These are phyloP conservation scores for Epichloe sibirici DNA, from an alignment of 2,329 filamentous ascomycete genomes.

Conservation along the genomic window DNA sequence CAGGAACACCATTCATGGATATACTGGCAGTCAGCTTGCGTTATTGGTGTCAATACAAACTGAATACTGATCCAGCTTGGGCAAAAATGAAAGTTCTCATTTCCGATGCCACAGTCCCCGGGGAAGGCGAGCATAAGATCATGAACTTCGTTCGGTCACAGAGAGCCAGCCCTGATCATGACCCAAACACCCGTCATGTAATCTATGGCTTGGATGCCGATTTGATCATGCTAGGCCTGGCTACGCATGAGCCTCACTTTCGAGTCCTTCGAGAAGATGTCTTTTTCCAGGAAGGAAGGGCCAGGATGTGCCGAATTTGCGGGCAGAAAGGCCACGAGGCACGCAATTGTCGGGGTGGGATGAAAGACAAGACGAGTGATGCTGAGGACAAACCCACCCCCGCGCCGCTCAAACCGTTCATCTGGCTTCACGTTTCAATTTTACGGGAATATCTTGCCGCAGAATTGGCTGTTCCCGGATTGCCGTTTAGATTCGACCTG, in stretches of 20 bases:
- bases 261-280: slow-evolving; percentile 94
- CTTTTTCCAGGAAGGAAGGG: slow-evolving; percentile 78
- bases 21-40: slow-evolving; percentile 79
- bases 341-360: slow-evolving; percentile 68
- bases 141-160: slow-evolving; percentile 97
- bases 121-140: slow-evolving; percentile 98
- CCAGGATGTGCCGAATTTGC: slow-evolving; percentile 74
- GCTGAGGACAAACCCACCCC: slow-evolving; percentile 70
- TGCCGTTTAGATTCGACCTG: slow-evolving; percentile 83
- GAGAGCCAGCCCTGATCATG: slow-evolving; percentile 76
- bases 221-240: slow-evolving; percentile 95
- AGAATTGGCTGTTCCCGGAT: slow-evolving; percentile 70
- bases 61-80: slow-evolving; percentile 95
- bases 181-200: slow-evolving; percentile 94
- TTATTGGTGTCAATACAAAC: slow-evolving; percentile 96
- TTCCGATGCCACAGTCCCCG: slow-evolving; percentile 92
- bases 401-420: slow-evolving; percentile 74
- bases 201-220: slow-evolving; percentile 97
- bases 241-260: slow-evolving; percentile 95
- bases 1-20: slow-evolving; percentile 97
- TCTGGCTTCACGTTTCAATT: slow-evolving; percentile 91
- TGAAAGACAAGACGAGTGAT: slow-evolving; percentile 66
- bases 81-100: slow-evolving; percentile 95
- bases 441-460: slow-evolving; percentile 86
- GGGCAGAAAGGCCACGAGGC: slow-evolving; percentile 88